Evolutionary conservation across 1,139 yeast species (phyloP).

Genomic region (Saccharomyces hybrid): DNA sequence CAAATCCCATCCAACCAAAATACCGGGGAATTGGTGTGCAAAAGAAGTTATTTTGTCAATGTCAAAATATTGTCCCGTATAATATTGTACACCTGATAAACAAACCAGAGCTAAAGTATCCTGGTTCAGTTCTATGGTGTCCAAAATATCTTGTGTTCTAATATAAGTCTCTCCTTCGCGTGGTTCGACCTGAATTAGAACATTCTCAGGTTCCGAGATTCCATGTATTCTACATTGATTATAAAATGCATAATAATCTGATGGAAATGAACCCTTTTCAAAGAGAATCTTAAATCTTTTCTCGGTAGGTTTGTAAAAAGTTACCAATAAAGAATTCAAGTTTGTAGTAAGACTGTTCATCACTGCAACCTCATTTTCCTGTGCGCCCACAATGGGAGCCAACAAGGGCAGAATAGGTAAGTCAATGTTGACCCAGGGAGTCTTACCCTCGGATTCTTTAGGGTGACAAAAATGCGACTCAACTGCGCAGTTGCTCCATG

Average conservation of each 20-base stretch:
- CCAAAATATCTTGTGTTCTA: conserved; percentile 55
- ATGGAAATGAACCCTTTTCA: conserved; percentile 85
- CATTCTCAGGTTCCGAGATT: conserved; percentile 39
- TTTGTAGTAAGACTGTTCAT: conserved; percentile 85
- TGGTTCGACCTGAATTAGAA: conserved; percentile 58
- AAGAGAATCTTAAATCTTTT: conserved; percentile 62
- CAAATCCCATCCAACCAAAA: too few relatives aligned
- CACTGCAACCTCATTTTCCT: conserved; percentile 65
- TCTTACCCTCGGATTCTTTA: conserved; percentile 28
- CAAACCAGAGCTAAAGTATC: conserved; percentile 54
- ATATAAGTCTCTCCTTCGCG: conserved; percentile 49
- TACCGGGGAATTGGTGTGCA: too few relatives aligned
- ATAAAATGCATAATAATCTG: conserved; percentile 80
- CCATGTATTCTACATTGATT: conserved; percentile 66
- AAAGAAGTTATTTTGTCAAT: too few relatives aligned
- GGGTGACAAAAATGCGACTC: conserved; percentile 78
- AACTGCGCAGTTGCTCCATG: conserved; percentile 77
- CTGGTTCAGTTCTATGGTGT: conserved; percentile 46
- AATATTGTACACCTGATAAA: conserved; percentile 41
- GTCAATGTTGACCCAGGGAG: conserved; percentile 80
- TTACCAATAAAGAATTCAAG: conserved; percentile 62
- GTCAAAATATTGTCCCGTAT: too few relatives aligned
- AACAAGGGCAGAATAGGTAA: conserved; percentile 62
- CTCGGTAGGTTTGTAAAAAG: conserved; percentile 66
- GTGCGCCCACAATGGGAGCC: conserved; percentile 72